These are phyloP conservation scores for Candida morakotiae DNA, from an alignment of 805 yeast species.

Conservation along the genomic window DNA sequence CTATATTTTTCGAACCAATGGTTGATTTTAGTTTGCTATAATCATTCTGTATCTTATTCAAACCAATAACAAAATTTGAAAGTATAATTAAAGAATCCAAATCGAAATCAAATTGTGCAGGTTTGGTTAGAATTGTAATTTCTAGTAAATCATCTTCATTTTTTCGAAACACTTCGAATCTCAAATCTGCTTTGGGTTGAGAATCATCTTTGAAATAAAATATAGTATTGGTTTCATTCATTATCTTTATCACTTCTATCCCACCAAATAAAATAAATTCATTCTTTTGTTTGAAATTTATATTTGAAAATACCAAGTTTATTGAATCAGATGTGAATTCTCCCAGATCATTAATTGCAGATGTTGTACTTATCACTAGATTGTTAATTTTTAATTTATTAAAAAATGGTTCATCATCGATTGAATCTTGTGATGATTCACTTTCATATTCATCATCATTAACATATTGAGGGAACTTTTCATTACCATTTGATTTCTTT, in stretches of 20 bases:
- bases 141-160: constrained; percentile 16
- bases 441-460: constrained; percentile 14
- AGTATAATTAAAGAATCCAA: constrained; percentile 19
- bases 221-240: too few species aligned
- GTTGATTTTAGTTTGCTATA: constrained; percentile 11
- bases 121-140: constrained; percentile 43
- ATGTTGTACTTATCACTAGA: constrained; percentile 41
- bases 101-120: constrained; percentile 23
- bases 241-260: constrained; percentile 24
- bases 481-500: constrained; percentile 14
- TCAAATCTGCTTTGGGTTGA: constrained; percentile 47
- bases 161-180: constrained; percentile 45
- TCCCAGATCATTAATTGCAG: constrained; percentile 42
- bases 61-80: constrained; percentile 20
- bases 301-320: constrained; percentile 19
- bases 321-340: constrained; percentile 31
- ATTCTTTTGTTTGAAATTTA: constrained; percentile 42
- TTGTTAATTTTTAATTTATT: constrained; percentile 34
- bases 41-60: constrained; percentile 20
- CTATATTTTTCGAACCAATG: constrained; percentile 2
- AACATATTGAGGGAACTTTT: constrained; percentile 25
- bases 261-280: constrained; percentile 46
- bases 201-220: too few species aligned
- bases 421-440: constrained; percentile 9
- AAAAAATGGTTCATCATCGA: constrained; percentile 22